These are phyloP conservation scores for Nepenthes gracilis DNA, from an alignment of 148 eudicot genomes.

Conservation along the genomic window DNA sequence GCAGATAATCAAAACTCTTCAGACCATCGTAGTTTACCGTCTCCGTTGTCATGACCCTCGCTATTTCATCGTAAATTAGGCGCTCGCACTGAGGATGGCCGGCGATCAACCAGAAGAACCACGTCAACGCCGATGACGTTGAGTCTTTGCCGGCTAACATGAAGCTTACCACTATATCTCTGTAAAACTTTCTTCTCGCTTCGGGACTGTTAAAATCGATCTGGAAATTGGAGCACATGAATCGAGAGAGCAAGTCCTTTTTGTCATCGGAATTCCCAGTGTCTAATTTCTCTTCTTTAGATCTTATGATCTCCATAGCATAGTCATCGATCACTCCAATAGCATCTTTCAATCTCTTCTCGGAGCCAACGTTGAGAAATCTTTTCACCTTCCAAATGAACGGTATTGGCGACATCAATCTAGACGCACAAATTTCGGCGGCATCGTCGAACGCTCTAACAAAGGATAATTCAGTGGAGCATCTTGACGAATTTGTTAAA, in stretches of 20 bases:
- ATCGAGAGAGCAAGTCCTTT: constrained; percentile 6
- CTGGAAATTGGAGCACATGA: constrained; percentile 9
- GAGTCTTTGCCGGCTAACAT: constrained; percentile 22
- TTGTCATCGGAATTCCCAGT: not conserved
- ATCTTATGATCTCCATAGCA: constrained; percentile 8
- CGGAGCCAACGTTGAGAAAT: constrained; percentile 32
- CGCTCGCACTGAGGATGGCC: constrained; percentile 15
- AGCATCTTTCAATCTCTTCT: constrained; percentile 30
- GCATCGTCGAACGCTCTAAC: constrained; percentile 34
- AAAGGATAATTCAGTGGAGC: constrained; percentile 12
- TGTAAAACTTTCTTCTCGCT: constrained; percentile 12
- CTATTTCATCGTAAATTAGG: constrained; percentile 19
- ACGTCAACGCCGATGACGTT: constrained; percentile 22
- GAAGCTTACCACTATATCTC: constrained; percentile 27
- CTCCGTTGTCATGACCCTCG: not conserved
- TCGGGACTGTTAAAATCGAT: constrained; percentile 16
- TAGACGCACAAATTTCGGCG: constrained; percentile 21
- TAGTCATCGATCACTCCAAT: constrained; percentile 20
- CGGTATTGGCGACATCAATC: constrained; percentile 23
- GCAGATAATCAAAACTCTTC: constrained; percentile 25
- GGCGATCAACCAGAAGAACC: constrained; percentile 25
- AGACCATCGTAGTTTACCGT: constrained; percentile 16
- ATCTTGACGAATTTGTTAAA: constrained; percentile 11
- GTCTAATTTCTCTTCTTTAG: constrained; percentile 2
- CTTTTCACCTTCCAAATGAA: constrained; percentile 36